Evolutionary conservation across 192 early-diverging fungal species (phyloP).

Genomic region (Backusella mclennaniae): DNA sequence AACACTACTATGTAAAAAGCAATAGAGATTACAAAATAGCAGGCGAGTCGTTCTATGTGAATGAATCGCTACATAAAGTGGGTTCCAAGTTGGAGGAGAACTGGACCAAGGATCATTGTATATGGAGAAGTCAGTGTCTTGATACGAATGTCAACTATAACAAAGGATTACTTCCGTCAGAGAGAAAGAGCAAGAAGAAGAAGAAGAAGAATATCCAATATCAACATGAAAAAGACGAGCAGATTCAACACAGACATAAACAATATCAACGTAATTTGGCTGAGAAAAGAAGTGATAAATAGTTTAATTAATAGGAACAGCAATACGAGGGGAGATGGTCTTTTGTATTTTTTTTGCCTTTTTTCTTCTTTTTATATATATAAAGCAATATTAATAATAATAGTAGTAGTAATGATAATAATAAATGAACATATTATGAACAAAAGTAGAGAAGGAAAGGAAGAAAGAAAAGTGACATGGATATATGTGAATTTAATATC

Average conservation of each 20-base stretch:
- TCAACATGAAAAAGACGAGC: not conserved
- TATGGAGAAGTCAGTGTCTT: not conserved
- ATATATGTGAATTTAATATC: not conserved
- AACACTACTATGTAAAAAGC: not conserved
- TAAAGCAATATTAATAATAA: not conserved
- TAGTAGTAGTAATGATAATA: not conserved
- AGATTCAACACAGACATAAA: not conserved
- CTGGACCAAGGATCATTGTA: not conserved
- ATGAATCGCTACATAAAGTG: not conserved
- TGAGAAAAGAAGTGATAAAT: not conserved
- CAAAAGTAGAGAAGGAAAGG: not conserved
- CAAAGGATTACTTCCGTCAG: not conserved
- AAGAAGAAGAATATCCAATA: not conserved
- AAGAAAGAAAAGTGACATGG: not conserved
- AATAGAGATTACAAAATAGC: not conserved
- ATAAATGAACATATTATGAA: not conserved
- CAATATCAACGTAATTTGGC: not conserved
- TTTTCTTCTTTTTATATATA: not conserved
- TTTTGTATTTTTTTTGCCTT: not conserved
- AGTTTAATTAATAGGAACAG: not conserved
- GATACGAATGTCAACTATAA: not conserved
- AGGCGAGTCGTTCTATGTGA: not conserved
- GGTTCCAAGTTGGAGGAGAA: not conserved
- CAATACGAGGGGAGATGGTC: not conserved
- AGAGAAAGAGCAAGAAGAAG: not conserved